phyloP scores from a whole-genome alignment of 2,329 filamentous ascomycete genomes.

The Aspergillus sp. region DNA sequence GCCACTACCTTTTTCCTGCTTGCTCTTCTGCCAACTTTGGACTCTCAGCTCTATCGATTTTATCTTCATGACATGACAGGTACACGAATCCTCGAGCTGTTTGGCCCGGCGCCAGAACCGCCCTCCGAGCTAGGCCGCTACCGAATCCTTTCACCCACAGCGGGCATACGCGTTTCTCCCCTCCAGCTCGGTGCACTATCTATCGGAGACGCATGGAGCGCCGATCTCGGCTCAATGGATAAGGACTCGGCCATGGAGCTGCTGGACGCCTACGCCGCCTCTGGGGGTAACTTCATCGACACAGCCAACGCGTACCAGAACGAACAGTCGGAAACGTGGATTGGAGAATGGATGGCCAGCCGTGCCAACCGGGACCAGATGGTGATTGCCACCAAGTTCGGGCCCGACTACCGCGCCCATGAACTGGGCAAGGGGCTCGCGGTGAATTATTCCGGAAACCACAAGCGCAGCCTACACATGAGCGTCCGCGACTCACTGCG shows the following conservation, averaged over 20 bases:
- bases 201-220: conserved; percentile 47
- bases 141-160: conserved; percentile 67
- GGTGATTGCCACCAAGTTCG: conserved; percentile 68
- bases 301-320: conserved; percentile 71
- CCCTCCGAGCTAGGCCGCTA: conserved; percentile 67
- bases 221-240: conserved; percentile 66
- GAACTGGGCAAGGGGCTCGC: conserved; percentile 42
- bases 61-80: too few species aligned
- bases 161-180: conserved; percentile 68
- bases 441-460: conserved; percentile 43
- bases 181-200: conserved; percentile 50
- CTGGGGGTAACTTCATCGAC: conserved; percentile 76
- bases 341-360: conserved; percentile 72
- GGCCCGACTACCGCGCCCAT: conserved; percentile 55
- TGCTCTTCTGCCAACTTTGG: too few species aligned
- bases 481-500: conserved; percentile 49
- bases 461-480: conserved; percentile 46
- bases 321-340: conserved; percentile 66
- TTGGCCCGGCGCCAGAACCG: conserved; percentile 39
- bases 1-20: too few species aligned
- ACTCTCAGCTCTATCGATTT: too few species aligned
- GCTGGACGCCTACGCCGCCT: conserved; percentile 67
- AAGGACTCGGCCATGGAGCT: conserved; percentile 67
- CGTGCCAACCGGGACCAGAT: conserved; percentile 55
- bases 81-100: too few species aligned